Evolutionary conservation across 345 rosid species (phyloP).

Genomic region (Microcos paniculata): DNA sequence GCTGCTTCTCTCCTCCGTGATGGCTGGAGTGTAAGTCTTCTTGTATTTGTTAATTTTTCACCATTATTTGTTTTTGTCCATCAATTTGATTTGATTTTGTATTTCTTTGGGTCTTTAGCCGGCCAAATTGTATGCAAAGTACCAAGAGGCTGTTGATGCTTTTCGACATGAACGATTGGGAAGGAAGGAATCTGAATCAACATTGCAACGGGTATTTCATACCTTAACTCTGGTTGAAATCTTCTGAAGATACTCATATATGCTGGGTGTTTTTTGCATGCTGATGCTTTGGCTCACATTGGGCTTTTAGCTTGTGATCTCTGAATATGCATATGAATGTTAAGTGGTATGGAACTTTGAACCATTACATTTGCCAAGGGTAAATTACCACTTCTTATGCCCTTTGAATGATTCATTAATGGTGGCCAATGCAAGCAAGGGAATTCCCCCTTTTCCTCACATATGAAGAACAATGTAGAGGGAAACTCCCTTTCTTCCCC

Average conservation of each 20-base stretch:
- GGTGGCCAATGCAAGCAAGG: too few species aligned
- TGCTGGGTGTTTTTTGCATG: neutral
- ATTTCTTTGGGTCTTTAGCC: conserved; percentile 40
- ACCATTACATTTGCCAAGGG: too few species aligned
- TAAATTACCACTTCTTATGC: too few species aligned
- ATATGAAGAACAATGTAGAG: too few species aligned
- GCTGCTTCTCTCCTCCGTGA: conserved; percentile 87
- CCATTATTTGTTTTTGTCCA: neutral
- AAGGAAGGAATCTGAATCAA: conserved; percentile 21
- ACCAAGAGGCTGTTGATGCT: too few species aligned
- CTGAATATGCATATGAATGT: neutral
- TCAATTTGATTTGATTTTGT: neutral
- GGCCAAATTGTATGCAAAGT: conserved; percentile 82
- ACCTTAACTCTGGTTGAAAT: conserved; percentile 7
- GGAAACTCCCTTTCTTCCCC: too few species aligned
- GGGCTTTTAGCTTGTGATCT: neutral
- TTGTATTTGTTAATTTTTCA: conserved; percentile 11
- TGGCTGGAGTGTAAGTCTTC: conserved; percentile 96
- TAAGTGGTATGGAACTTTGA: neutral
- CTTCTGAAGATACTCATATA: neutral
- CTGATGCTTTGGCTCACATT: neutral
- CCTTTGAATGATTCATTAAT: too few species aligned
- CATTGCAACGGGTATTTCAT: conserved; percentile 12
- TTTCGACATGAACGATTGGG: conserved; percentile 72
- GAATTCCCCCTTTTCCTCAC: too few species aligned